Evolutionary conservation across 805 yeast species (phyloP), one percentile per base, ranked within the genome.

Genomic region (Schizosaccharomyces lindneri): DNA sequence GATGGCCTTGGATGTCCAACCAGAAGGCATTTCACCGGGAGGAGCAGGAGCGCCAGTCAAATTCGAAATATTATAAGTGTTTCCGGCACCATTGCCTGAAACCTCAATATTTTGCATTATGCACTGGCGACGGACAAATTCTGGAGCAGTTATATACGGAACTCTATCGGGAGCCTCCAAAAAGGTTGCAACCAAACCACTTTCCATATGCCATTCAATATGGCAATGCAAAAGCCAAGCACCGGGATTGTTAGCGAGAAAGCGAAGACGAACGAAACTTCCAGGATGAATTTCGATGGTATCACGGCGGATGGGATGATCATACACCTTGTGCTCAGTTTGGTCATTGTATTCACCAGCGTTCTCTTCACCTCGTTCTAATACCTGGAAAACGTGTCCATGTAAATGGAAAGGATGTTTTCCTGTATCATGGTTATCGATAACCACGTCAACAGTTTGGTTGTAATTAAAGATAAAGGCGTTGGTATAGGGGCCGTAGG

Each of bases 201-300:
- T 97, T 69, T 82, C 79, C 77, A 90, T 79, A 75, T 93, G 98
- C 98, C 98, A 90, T 72, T 93, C 97, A 69, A 93, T 85, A 72
- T 90, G 98, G 74, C 98, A 90, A 75, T 90, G 98, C 94, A 93
- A 93, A 72, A 83, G 80, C 98, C 97, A 90, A 55, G 89, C 89
- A 76, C 98, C 98, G 41, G 97, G 98, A 72, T 93, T 93, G 71
- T 85, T 83, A 62, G 97, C 95, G 69, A 79, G 80, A 78, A 88
- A 90, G 70, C 97, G 80, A 65, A 90, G 69, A 41, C 87, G 89
- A 68, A 88, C 78, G 74, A 86, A 83, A 1, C 96, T 88, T 70
- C 85, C 85, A 32, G 95, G 88, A 70, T 81, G 79, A 59, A 85
- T 86, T 67, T 81, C 83, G 11, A 84, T 74, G 9, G 85, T 80